Conservation (phyloP, 2,329 filamentous ascomycete genomes). For the Drechslerella stenobrocha region DNA sequence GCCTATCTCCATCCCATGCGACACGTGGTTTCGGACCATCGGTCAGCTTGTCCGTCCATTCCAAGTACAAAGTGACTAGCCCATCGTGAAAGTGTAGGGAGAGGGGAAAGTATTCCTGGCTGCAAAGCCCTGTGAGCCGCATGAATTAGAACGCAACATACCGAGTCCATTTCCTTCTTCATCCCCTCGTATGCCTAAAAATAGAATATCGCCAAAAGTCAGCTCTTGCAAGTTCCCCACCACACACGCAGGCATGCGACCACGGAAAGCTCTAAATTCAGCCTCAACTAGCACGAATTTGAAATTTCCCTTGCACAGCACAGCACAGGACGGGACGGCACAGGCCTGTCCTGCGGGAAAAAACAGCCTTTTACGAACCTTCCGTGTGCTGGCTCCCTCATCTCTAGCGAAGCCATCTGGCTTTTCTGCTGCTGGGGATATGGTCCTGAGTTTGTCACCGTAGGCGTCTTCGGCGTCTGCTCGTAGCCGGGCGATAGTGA, state of each 20-base stretch:
- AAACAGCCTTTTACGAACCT: conserved; percentile 63
- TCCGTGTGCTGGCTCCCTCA: conserved; percentile 92
- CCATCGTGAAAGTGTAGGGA: not conserved
- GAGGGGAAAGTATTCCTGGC: too few relatives aligned
- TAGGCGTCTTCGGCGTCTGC: conserved; percentile 94
- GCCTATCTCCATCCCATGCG: conserved; percentile 63
- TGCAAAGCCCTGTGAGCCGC: too few relatives aligned
- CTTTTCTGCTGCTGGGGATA: conserved; percentile 80
- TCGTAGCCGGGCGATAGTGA: conserved; percentile 88
- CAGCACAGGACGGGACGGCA: conserved; percentile 35
- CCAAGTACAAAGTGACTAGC: not conserved
- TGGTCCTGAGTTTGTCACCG: conserved; percentile 76
- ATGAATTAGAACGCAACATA: conserved; percentile 35
- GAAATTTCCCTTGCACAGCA: conserved; percentile 6
- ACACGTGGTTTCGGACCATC: conserved; percentile 13
- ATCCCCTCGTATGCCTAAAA: conserved; percentile 53
- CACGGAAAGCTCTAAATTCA: conserved; percentile 13
- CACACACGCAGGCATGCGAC: not conserved
- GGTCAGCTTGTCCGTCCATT: conserved; percentile 44
- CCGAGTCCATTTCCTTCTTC: conserved; percentile 53
- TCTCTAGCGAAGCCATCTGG: conserved; percentile 82
- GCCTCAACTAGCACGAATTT: conserved; percentile 35
- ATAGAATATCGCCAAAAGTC: conserved; percentile 48
- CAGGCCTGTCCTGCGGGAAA: conserved; percentile 7
- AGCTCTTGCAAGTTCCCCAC: conserved; percentile 31